phyloP scores from a whole-genome alignment of 352 stramenopile species.

The Phytophthora sojae region DNA sequence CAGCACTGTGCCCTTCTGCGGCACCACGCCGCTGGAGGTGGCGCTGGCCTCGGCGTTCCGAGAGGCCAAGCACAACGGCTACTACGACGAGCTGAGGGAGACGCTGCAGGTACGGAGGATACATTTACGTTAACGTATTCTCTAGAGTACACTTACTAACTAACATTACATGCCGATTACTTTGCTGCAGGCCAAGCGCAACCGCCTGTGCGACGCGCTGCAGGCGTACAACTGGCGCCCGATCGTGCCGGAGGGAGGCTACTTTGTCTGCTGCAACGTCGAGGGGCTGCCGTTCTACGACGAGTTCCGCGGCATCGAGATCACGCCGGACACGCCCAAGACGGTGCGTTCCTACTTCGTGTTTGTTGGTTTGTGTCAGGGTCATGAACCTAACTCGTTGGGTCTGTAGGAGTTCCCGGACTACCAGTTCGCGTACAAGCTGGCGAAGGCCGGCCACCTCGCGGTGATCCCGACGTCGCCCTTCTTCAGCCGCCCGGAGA shows the following conservation, averaged over 20 bases:
- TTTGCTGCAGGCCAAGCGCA: constrained; percentile 73
- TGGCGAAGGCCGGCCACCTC: constrained; percentile 92
- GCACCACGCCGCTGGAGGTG: constrained; percentile 94
- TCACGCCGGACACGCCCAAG: constrained; percentile 60
- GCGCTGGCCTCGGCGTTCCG: constrained; percentile 91
- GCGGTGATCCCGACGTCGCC: constrained; percentile 94
- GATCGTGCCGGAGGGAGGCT: constrained; percentile 94
- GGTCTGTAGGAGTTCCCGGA: constrained; percentile 74
- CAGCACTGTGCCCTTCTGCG: constrained; percentile 93
- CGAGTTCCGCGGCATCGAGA: constrained; percentile 67
- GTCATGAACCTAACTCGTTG: neutral
- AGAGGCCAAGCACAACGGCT: constrained; percentile 90
- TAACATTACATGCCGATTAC: constrained; percentile 25
- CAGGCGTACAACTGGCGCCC: constrained; percentile 84
- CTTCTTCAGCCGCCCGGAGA: constrained; percentile 92
- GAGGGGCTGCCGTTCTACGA: constrained; percentile 73
- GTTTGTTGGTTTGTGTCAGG: neutral
- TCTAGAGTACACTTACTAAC: constrained; percentile 29
- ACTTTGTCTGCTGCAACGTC: constrained; percentile 95
- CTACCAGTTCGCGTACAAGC: constrained; percentile 90
- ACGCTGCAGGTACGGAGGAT: constrained; percentile 53
- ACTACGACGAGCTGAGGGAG: constrained; percentile 72
- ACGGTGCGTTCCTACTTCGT: constrained; percentile 43
- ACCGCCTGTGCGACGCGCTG: constrained; percentile 88
- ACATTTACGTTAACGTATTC: constrained; percentile 16